Percentiles rank a stretch among this genome's conserved stretches.
Conservation (phyloP, 2,329 filamentous ascomycete genomes). For the Ramularia endophylla region DNA sequence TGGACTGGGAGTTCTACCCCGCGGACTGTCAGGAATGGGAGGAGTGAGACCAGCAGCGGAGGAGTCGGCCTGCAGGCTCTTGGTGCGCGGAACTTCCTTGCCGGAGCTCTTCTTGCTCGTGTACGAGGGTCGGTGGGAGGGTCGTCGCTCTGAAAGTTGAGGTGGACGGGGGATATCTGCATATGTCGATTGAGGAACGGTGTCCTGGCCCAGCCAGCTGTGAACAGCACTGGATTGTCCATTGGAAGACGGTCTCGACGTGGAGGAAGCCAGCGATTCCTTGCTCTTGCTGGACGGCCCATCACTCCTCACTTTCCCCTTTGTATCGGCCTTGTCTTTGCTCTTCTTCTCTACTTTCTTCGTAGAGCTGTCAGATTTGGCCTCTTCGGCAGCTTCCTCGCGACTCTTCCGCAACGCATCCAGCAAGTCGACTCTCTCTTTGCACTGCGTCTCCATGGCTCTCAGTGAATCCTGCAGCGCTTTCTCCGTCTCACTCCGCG, state of each 20-base stretch:
- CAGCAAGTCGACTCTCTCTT: constrained; percentile 83
- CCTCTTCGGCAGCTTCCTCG: constrained; percentile 45
- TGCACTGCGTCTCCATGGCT: constrained; percentile 83
- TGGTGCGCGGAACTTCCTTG: constrained; percentile 20
- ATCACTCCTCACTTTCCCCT: constrained; percentile 7
- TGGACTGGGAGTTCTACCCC: constrained; percentile 54
- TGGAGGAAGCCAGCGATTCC: constrained; percentile 18
- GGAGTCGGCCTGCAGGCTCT: constrained; percentile 21
- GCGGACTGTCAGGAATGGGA: constrained; percentile 21
- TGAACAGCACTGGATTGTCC: constrained; percentile 11
- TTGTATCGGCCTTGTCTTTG: constrained; percentile 6
- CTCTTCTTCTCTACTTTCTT: too few species aligned
- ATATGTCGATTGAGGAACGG: constrained; percentile 74
- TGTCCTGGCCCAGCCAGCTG: constrained; percentile 72
- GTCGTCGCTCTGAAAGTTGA: constrained; percentile 19
- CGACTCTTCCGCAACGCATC: constrained; percentile 68
- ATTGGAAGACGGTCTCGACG: constrained; percentile 8
- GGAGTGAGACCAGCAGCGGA: constrained; percentile 15
- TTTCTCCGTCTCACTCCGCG: constrained; percentile 76
- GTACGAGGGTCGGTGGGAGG: constrained; percentile 43
- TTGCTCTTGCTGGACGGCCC: constrained; percentile 18
- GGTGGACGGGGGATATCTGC: constrained; percentile 66
- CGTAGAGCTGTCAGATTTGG: too few species aligned
- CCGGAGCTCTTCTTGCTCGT: constrained; percentile 43
- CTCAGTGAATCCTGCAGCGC: constrained; percentile 74